A percentile compares a stretch with the other conserved stretches of the same genome.
phyloP scores from a whole-genome alignment of 331 rosid species.

The Dryas integrifolia region DNA sequence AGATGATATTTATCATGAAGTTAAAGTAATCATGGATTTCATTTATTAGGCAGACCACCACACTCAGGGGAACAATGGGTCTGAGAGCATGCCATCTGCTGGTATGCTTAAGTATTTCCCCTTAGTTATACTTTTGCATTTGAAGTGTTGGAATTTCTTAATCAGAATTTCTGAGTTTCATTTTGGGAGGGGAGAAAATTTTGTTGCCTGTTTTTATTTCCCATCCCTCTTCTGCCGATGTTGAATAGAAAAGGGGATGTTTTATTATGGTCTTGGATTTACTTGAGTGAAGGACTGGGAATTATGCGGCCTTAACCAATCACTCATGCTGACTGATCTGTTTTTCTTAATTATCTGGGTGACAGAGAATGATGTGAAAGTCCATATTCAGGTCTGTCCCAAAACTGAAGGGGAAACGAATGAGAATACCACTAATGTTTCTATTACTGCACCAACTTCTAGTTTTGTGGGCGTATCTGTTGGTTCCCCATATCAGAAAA shows the following conservation, averaged over 20 bases:
- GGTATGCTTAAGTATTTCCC: slow-evolving; percentile 19
- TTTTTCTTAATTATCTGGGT: slow-evolving; percentile 6
- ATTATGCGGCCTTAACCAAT: background rate
- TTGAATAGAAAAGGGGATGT: background rate
- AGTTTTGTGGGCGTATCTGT: slow-evolving; percentile 12
- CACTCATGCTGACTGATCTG: slow-evolving; percentile 5
- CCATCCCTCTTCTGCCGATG: background rate
- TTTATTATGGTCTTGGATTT: background rate
- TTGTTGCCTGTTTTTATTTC: background rate
- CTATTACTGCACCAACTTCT: slow-evolving; percentile 4
- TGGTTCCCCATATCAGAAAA: slow-evolving; percentile 10
- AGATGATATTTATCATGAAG: background rate
- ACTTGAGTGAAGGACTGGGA: background rate
- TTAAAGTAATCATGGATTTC: background rate
- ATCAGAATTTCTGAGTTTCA: background rate
- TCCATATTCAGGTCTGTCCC: slow-evolving; percentile 11
- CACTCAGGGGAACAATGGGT: slow-evolving; percentile 7
- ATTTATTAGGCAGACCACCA: slow-evolving; percentile 25
- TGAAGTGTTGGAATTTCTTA: background rate
- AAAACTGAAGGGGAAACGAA: slow-evolving; percentile 16
- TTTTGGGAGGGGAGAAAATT: background rate
- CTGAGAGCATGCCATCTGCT: slow-evolving; percentile 20
- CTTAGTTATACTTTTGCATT: background rate
- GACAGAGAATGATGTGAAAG: slow-evolving; percentile 18
- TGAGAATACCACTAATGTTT: background rate